Base-by-base conservation (phyloP, 2,329 filamentous ascomycete species). In the Verticillium tricorpus region DNA sequence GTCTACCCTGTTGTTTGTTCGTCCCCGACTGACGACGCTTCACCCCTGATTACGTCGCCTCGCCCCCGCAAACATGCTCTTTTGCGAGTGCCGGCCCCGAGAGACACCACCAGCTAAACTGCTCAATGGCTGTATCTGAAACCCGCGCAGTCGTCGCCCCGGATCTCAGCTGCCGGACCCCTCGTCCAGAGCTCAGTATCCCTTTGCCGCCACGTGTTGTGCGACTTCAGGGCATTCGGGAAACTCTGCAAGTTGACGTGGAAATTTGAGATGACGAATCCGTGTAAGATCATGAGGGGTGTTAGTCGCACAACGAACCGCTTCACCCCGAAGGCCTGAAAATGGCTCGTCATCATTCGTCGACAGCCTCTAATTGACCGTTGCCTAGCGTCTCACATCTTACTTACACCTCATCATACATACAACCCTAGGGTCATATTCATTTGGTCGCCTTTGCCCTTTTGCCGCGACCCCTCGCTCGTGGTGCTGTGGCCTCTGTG, bases 401-500 rank as follows among this genome's bases (percentile, higher is more conserved):
- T 19, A 25, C 45, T 22, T 52, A 52, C 45, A 52, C n/a, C 37
- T 40, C 37, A 40, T 40, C 37, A n/a, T 40, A 40, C 22, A 56
- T 28, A 56, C 31, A 5, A 56, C 2, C 14, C 17, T 5, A 12
- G 17, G 5, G 3, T n/a, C 37, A 15, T 40, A 1, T 17, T 59
- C 57, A 59, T 11, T 34, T 25, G 9, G 57, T 59, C 54, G 61
- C 62, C 57, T 62, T 65, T 28, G 59, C 54, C 64, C 60, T 64
- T 61, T 65, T 64, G 12, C 62, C 62, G 17, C 56, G 54, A 7
- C 57, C 58, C 56, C 19, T 31, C 34, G 22, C 32, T 34, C 34
- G 45, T 22, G 45, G 45, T 19, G 22, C 45, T 11, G 19, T 57
- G 15, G 50, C 63, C 4, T 56, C 58, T 6, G 34, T 56, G 5